phyloP scores from a whole-genome alignment of 305 asterid genomes.

The Fraxinus dipetala region DNA sequence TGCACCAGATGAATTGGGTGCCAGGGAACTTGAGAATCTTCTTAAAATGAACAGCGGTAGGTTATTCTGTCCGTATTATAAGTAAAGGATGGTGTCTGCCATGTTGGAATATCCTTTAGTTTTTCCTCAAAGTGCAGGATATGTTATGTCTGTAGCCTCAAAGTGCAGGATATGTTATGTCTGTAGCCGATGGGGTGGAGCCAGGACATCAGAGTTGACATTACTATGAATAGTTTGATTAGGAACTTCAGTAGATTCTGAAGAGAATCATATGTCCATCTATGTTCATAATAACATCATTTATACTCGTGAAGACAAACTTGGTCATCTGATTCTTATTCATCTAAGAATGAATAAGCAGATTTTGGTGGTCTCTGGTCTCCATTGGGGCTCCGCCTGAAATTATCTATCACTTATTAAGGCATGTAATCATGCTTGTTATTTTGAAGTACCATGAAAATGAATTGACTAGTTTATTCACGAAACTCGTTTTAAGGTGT shows the following conservation, averaged over 20 bases:
- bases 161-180: not conserved
- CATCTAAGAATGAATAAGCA: not conserved
- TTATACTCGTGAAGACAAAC: not conserved
- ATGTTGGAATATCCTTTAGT: not conserved
- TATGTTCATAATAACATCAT: not conserved
- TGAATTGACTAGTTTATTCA: not conserved
- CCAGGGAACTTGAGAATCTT: slow-evolving; percentile 73
- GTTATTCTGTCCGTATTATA: not conserved
- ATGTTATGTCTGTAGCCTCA: not conserved
- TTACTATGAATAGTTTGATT: not conserved
- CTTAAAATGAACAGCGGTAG: slow-evolving; percentile 74
- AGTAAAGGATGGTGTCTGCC: not conserved
- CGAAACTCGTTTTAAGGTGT: not conserved
- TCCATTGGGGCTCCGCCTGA: not conserved
- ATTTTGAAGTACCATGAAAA: not conserved
- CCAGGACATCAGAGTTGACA: not conserved
- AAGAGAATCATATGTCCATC: not conserved
- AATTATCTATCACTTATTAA: not conserved
- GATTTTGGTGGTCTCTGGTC: not conserved
- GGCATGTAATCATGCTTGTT: slow-evolving; percentile 1
- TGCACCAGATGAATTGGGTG: slow-evolving; percentile 62
- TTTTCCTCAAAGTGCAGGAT: not conserved
- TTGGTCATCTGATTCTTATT: not conserved
- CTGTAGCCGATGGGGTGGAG: not conserved
- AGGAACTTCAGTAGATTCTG: not conserved